Conservation (phyloP, 2,329 filamentous ascomycete genomes). For the Tolypocladium cylindrosporum region DNA sequence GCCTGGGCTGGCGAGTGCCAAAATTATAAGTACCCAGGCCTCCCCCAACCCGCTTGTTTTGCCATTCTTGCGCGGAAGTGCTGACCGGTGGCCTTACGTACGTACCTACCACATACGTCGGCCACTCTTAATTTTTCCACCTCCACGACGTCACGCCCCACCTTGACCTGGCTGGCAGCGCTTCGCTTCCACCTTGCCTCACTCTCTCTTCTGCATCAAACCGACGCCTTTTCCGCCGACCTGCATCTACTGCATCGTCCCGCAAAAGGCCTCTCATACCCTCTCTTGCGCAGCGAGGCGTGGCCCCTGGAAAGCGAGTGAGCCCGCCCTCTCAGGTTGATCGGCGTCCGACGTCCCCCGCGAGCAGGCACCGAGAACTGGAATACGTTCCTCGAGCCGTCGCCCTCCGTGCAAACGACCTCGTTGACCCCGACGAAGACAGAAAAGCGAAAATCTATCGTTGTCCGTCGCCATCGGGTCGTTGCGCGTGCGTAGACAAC, state of each 20-base stretch:
- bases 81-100: conserved; percentile 46
- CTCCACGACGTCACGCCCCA: conserved; percentile 22
- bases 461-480: conserved; percentile 22
- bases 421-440: conserved; percentile 23
- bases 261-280: conserved; percentile 6
- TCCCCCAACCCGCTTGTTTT: conserved; percentile 42
- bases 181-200: conserved; percentile 9
- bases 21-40: conserved; percentile 48
- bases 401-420: conserved; percentile 23
- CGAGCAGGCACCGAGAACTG: conserved; percentile 27
- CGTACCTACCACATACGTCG: conserved; percentile 37
- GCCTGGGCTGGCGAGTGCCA: conserved; percentile 25
- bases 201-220: conserved; percentile 12
- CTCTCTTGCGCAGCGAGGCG: conserved; percentile 5
- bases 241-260: conserved; percentile 6
- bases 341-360: conserved; percentile 15
- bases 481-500: conserved; percentile 27
- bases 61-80: conserved; percentile 43
- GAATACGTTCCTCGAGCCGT: conserved; percentile 30
- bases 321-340: conserved; percentile 6
- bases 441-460: conserved; percentile 21
- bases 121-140: conserved; percentile 27
- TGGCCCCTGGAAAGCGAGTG: conserved; percentile 6
- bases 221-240: conserved; percentile 8
- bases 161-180: conserved; percentile 13